Base-by-base conservation (phyloP, 495 filamentous ascomycete species). In the Penicillium subrubescens region DNA sequence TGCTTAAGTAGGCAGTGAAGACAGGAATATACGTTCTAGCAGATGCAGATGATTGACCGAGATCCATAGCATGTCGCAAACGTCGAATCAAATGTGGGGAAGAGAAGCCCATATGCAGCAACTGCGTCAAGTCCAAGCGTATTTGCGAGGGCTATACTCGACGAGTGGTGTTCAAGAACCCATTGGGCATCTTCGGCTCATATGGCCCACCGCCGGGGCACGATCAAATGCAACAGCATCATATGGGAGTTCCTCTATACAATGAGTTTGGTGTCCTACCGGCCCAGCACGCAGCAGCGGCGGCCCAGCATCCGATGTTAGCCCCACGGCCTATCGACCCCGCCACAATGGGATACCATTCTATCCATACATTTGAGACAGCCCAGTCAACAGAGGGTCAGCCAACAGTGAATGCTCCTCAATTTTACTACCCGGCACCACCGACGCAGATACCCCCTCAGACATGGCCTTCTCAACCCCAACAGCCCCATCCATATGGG, bases 41-140 rank as follows among this genome's bases (percentile, higher is more conserved):
- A n/a, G 14, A 25, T 63, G 31, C 39, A 48, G 11, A 12, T 31
- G 15, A 27, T 65, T 72, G 51, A 71, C 67, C n/a, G 60, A 52
- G 53, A 14, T 31, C 62, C 63, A 23, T 70, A 96, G 92, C 95
- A 57, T 99, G 95, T 82, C 90, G 95, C 57, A 93, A 90, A 77
- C 88, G 95, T 21, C 91, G 95, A 54, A 98, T 99, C 74, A 99
- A 99, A 78, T 99, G 95, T 74, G 95, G 94, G 56, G 95, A 98
- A 73, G 93, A 95, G 73, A 91, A 92, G 60, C 95, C 94, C 5
- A 93, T 87, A 17, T 98, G 95, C 79, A 87, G 84, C 64, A 93
- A 98, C 73, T 99, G 95, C 79, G 87, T 94, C 75, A 97, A 97
- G 72, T 97, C 94, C 12, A 97, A 95, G 75, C 88, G 95, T 12